Conservation (phyloP, 2,329 filamentous ascomycete genomes). For the Tolypocladium inflatum region DNA sequence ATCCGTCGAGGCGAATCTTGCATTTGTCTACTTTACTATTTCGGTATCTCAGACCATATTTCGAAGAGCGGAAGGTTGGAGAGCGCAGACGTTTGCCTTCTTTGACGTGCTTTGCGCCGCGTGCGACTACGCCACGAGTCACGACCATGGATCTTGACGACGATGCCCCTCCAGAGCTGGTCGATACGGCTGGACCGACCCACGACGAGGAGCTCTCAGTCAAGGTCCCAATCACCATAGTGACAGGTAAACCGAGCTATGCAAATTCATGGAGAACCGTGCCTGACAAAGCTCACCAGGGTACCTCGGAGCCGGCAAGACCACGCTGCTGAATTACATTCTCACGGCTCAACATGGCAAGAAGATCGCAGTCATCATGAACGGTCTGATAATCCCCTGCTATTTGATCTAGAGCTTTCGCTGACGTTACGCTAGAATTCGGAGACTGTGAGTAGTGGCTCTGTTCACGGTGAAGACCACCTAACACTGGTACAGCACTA, state of each 20-base stretch:
- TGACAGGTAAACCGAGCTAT: conserved; percentile 49
- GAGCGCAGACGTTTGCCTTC: neutral
- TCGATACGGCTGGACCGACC: conserved; percentile 30
- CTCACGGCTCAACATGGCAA: conserved; percentile 92
- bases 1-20: neutral
- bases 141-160: conserved; percentile 53
- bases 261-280: neutral
- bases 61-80: neutral
- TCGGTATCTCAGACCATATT: neutral
- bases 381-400: conserved; percentile 40
- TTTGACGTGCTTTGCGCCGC: neutral
- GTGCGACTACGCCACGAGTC: neutral
- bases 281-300: conserved; percentile 36
- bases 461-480: neutral
- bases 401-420: neutral
- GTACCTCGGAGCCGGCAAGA: conserved; percentile 93
- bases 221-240: conserved; percentile 77
- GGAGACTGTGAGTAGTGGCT: conserved; percentile 57
- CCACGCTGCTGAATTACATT: conserved; percentile 91
- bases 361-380: conserved; percentile 95
- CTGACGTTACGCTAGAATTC: conserved; percentile 48
- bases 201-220: conserved; percentile 40
- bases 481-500: conserved; percentile 46
- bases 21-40: neutral
- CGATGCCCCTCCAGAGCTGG: conserved; percentile 57